These are phyloP conservation scores for Euphrasia arctica DNA, from an alignment of 305 asterid genomes.

Conservation along the genomic window DNA sequence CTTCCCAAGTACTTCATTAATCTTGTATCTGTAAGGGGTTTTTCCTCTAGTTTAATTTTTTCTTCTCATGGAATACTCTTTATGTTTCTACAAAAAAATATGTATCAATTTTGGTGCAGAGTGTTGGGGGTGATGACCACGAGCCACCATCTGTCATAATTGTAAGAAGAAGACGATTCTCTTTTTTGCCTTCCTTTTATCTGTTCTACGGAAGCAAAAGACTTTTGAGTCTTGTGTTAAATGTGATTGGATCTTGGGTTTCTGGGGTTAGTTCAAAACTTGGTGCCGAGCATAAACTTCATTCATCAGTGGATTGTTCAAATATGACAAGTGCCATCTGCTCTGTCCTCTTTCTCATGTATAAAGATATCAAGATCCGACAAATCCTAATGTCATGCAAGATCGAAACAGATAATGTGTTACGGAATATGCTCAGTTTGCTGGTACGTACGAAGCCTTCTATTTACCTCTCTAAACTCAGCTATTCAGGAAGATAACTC, in stretches of 20 bases:
- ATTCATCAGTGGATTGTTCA: constrained; percentile 31
- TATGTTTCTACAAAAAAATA: constrained; percentile 17
- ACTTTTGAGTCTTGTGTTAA: constrained; percentile 38
- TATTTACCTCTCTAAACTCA: constrained; percentile 12
- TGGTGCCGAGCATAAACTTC: constrained; percentile 25
- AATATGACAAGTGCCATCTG: constrained; percentile 36
- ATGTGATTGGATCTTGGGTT: constrained; percentile 50
- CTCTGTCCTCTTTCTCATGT: constrained; percentile 48
- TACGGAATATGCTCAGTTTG: constrained; percentile 38
- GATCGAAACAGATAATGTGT: constrained; percentile 33
- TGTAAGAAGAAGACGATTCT: constrained; percentile 46
- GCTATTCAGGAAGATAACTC: not conserved
- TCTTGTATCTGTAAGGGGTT: constrained; percentile 56
- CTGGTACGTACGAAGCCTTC: constrained; percentile 44
- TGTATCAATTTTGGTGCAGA: constrained; percentile 41
- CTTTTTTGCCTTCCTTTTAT: constrained; percentile 62
- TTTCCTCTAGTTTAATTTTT: not conserved
- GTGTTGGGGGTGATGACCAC: constrained; percentile 33
- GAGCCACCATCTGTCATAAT: constrained; percentile 29
- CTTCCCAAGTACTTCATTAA: constrained; percentile 63
- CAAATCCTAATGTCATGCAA: constrained; percentile 46
- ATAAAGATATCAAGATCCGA: constrained; percentile 52
- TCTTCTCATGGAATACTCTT: not conserved
- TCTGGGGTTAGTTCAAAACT: constrained; percentile 37
- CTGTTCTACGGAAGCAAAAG: constrained; percentile 51